Base-by-base conservation (phyloP, 2,329 filamentous ascomycete species). In the Leptosphaerulina australis region DNA sequence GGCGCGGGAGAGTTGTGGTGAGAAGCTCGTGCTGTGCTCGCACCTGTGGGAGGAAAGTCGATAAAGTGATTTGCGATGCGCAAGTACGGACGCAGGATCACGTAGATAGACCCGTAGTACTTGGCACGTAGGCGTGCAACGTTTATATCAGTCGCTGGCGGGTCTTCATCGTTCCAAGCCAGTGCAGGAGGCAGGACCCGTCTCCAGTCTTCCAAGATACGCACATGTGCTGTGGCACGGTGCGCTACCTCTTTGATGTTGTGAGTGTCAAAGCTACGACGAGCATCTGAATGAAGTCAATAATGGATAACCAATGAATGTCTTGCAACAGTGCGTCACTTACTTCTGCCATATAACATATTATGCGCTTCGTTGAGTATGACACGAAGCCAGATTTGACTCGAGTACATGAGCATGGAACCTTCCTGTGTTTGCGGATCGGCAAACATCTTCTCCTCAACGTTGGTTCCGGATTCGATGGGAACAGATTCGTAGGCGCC, bases 31-130 rank as follows among this genome's bases (percentile, higher is more conserved):
- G 50, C 40, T 46, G 43, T 76, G 44, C 87, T 70, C 53, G 68
- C 44, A 40, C 87, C 69, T 55, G 67, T 45, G 12, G 65, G 67
- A 12, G 68, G 72, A 18, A 70, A 62, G 40, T 72, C 67, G 56
- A 77, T 74, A 43, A 77, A 75, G 55, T 85, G 81, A 2, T 86
- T 76, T 2, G 81, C 82, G 46, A 83, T 79, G 59, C 83, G 82
- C 15, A 88, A 72, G 52, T 93, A 91, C 0, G 90, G 90, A 18
- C 94, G 84, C 69, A 94, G 88, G 20, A 93, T 92, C 67, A 97
- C 92, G 55, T 95, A 91, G 58, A 88, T 84, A 0, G 91, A 92
- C 15, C 94, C 94, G 79, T 93, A 97, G 72, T 94, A 97, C 71
- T 99, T 97, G 11, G 90, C 94, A 31, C 93, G 86, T 54, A 97